Evolutionary conservation across 805 yeast genomes (phyloP), one percentile per base, ranked within the genome.

Genomic region (Starmerella powellii): DNA sequence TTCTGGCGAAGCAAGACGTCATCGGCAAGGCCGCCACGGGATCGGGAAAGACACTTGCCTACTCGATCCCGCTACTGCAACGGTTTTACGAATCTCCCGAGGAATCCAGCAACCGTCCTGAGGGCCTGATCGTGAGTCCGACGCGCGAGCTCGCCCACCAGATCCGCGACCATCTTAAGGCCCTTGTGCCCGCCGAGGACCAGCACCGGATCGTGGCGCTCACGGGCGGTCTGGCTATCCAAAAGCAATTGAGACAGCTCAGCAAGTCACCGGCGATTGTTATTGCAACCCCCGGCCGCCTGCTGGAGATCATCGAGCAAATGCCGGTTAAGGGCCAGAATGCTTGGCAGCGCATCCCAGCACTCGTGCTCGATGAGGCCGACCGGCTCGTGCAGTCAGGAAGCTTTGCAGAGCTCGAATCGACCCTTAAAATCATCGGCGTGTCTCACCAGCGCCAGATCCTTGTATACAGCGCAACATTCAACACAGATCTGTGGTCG

Each of bases 1-100:
- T 88, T 2, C 45, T 84, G 12, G 66, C 68, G 23, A 93, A 87
- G 5, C 70, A 68, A 28, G 97, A 91, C 62, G 73, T 91, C 3
- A 77, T 91, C 50, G 98, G 98, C 42, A 91, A 88, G 57, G 98
- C 98, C 13, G 80, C 91, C 10, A 91, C 98, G 1, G 98, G 98
- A 59, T 83, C 95, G 1, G 98, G 98, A 69, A 91, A 91, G 59
- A 91, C 98, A 0, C 66, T 87, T 44, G 99, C 98, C 0, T 91
- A 84, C 60, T 95, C 95, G 35, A 74, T 91, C 21, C 96, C 98
- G 8, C 78, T 93, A 23, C 60, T 91, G 46, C 95, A 88, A 69
- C 45, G 71, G 73, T 45, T 52, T 76, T 16, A 43, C 19, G 31
- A 35, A 52, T 13, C 59, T 60, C 47, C 46, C 13, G 42, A 33